Evolutionary conservation across 1,284 basidiomycete genomes (phyloP), one percentile per base, ranked within the genome.

Genomic region (Ceratobasidium sp.): DNA sequence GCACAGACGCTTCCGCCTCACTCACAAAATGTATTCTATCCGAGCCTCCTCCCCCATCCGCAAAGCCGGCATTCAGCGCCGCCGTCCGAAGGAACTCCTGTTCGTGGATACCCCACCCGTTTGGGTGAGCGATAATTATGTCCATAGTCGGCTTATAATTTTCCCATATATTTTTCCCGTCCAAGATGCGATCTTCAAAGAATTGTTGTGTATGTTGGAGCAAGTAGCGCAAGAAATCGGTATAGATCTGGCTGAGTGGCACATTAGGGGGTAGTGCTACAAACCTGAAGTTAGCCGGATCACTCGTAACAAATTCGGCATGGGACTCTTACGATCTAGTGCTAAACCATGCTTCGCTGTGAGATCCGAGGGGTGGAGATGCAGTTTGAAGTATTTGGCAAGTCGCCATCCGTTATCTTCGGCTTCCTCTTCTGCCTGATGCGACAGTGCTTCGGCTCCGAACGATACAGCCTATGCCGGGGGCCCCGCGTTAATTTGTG

Each of bases 1-100:
- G 75, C 14, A 77, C 74, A 1, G 73, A 74, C 11, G 76, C 76
- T 39, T 77, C 75, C 14, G 63, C 74, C 43, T 77, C 76, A 13
- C 61, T 51, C 0, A 77, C 61, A 34, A 77, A 77, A 1, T 41
- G 27, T 11, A 77, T 29, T 24, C 61, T 66, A 13, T 31, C 22
- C 9, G 6, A 46, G 0, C 56, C 66, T 11, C 62, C 46, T 3
- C 31, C 11, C 8, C 11, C 48, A 9, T 9, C 34, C 6, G 39
- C 22, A 14, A 54, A 31, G 13, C 61, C 69, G 19, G 68, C 68
- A 5, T 48, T 16, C 16, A 75, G 53, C 1, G 69, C 74, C 4
- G 74, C 74, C 11, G 59, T 41, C 8, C 74, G 56, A 13, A 75
- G 48, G 37, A 75, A 53, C 7, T 1, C 8, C 22, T 75, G 74